Conservation (phyloP, 2,329 filamentous ascomycete genomes). For the Cryphonectria carpinicola region DNA sequence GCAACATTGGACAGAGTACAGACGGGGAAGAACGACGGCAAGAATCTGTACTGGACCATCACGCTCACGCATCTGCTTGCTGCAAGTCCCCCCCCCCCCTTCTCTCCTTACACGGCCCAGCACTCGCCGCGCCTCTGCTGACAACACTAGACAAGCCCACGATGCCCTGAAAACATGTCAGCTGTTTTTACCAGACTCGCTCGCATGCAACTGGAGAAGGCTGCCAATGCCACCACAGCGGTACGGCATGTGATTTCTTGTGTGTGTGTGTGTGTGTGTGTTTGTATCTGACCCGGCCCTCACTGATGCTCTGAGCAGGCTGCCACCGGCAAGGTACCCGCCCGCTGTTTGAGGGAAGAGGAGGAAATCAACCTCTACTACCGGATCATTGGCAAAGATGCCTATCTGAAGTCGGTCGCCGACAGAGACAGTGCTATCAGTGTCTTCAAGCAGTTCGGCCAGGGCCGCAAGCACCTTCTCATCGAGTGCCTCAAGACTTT, state of each 20-base stretch:
- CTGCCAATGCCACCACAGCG: constrained; percentile 50
- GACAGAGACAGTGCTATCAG: constrained; percentile 36
- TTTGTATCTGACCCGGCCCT: too few species aligned
- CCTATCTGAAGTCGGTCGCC: constrained; percentile 44
- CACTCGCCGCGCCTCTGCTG: constrained; percentile 16
- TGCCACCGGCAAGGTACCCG: constrained; percentile 28
- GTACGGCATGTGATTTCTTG: constrained; percentile 35
- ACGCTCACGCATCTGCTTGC: constrained; percentile 57
- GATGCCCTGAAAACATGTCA: constrained; percentile 52
- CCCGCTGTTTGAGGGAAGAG: constrained; percentile 47
- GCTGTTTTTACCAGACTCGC: constrained; percentile 57
- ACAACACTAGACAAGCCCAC: constrained; percentile 47
- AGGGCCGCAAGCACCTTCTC: constrained; percentile 53
- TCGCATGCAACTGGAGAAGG: constrained; percentile 55
- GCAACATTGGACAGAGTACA: constrained; percentile 57
- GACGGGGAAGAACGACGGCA: constrained; percentile 49
- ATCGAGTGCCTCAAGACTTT: constrained; percentile 46
- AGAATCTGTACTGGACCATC: constrained; percentile 60
- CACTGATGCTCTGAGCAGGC: constrained; percentile 1
- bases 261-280: too few species aligned
- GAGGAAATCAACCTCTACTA: constrained; percentile 57
- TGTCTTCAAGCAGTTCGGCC: constrained; percentile 48
- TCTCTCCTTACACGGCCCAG: not conserved
- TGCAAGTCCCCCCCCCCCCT: constrained; percentile 40
- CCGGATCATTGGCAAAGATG: constrained; percentile 49